phyloP scores from a whole-genome alignment of 495 filamentous ascomycete species.

The Trichoderma erinaceum region DNA sequence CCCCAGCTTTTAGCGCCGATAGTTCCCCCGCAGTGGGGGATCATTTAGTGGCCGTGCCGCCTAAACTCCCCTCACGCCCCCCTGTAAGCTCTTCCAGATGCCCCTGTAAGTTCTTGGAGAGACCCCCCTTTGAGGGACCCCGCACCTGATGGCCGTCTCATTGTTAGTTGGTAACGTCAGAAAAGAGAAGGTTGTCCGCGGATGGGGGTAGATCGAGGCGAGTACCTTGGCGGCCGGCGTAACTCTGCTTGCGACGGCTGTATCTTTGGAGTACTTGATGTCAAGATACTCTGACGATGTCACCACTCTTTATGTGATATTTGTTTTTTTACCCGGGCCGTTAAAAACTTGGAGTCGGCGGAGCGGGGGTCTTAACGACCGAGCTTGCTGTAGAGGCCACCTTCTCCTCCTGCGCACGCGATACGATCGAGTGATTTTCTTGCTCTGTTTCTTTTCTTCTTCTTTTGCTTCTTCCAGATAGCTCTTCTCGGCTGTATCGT shows the following conservation, averaged over 20 bases:
- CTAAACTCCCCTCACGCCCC: background rate
- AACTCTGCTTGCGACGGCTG: background rate
- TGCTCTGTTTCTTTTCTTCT: background rate
- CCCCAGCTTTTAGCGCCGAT: slow-evolving; percentile 18
- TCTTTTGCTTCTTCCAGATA: background rate
- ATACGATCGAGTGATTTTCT: background rate
- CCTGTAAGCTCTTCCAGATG: background rate
- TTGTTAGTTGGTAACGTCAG: slow-evolving; percentile 11
- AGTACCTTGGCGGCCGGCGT: background rate
- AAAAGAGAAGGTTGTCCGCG: slow-evolving; percentile 8
- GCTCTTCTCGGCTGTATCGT: background rate
- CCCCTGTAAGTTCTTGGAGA: slow-evolving; percentile 4
- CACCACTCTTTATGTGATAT: background rate
- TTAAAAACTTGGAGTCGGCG: slow-evolving; percentile 1
- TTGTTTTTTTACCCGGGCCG: background rate
- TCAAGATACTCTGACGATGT: background rate
- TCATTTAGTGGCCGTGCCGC: background rate
- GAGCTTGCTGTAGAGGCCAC: background rate
- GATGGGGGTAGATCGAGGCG: background rate
- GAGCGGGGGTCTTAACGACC: background rate
- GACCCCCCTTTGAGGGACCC: background rate
- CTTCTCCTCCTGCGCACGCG: slow-evolving; percentile 5
- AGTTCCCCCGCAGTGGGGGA: slow-evolving; percentile 10
- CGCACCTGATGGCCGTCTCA: background rate
- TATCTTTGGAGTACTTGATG: background rate